phyloP scores from a whole-genome alignment of 129 eudicot species.

The Ambrosia trifida region DNA sequence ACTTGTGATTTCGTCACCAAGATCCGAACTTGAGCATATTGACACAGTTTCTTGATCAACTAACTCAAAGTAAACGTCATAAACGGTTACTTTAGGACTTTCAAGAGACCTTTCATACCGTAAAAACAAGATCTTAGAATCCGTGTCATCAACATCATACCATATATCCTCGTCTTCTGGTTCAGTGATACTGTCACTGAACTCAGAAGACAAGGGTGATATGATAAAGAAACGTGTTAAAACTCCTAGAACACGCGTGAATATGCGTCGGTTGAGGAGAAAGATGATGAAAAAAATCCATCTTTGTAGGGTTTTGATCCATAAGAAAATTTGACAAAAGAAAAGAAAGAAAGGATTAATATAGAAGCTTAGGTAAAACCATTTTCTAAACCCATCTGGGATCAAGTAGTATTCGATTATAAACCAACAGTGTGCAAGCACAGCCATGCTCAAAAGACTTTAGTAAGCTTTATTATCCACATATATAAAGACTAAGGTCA shows the following conservation, averaged over 20 bases:
- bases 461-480: neutral
- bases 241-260: conserved; percentile 13
- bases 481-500: conserved; percentile 11
- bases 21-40: conserved; percentile 30
- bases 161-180: conserved; percentile 31
- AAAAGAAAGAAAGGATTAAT: conserved; percentile 52
- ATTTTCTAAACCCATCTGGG: conserved; percentile 55
- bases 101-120: conserved; percentile 14
- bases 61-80: conserved; percentile 5
- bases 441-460: conserved; percentile 45
- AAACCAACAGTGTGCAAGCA: conserved; percentile 64
- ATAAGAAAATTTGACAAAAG: conserved; percentile 51
- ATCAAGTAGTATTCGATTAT: conserved; percentile 47
- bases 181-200: conserved; percentile 9
- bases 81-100: conserved; percentile 16
- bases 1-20: conserved; percentile 37
- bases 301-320: conserved; percentile 45
- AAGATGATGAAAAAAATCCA: conserved; percentile 30
- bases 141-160: conserved; percentile 12
- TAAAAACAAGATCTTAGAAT: conserved; percentile 24
- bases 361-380: conserved; percentile 55
- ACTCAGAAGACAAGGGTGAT: conserved; percentile 9
- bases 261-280: conserved; percentile 18
- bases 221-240: conserved; percentile 12
- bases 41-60: conserved; percentile 29